A percentile compares a stretch with the other conserved stretches of the same genome.
phyloP scores from a whole-genome alignment of 352 stramenopile species.

The Ophiocytium majus region DNA sequence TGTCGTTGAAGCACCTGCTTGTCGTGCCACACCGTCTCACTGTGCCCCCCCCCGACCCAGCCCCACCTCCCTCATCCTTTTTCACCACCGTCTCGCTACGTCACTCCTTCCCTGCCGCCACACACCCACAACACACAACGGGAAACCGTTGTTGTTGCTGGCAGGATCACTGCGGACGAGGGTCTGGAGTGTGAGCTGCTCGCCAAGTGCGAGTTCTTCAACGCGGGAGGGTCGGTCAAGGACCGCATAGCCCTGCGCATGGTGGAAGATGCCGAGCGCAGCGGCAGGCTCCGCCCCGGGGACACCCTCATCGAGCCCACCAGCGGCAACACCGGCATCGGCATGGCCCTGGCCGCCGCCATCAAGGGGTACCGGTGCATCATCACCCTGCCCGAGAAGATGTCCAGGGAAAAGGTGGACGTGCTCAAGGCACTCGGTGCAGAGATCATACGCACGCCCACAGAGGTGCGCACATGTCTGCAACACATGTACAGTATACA shows the following conservation, averaged over 20 bases:
- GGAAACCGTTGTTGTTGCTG: background rate
- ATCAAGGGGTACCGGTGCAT: conserved; percentile 93
- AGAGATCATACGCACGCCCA: conserved; percentile 92
- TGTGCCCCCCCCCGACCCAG: background rate
- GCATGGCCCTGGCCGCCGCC: conserved; percentile 89
- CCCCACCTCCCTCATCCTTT: too few relatives aligned
- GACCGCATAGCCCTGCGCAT: conserved; percentile 66
- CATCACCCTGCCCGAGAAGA: conserved; percentile 70
- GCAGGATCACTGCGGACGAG: conserved; percentile 64
- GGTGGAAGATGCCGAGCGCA: conserved; percentile 79
- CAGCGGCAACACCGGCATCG: conserved; percentile 94
- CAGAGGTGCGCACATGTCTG: too few relatives aligned
- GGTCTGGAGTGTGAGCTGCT: conserved; percentile 81
- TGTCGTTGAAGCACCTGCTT: background rate
- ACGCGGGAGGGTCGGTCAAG: conserved; percentile 80
- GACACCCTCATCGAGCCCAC: conserved; percentile 93
- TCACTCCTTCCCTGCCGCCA: too few relatives aligned
- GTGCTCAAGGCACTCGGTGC: conserved; percentile 90
- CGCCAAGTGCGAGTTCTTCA: conserved; percentile 92
- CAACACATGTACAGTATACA: too few relatives aligned
- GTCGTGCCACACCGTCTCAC: background rate
- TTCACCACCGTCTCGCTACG: too few relatives aligned
- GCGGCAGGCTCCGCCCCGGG: conserved; percentile 73
- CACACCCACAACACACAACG: too few relatives aligned
- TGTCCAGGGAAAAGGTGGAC: conserved; percentile 68